phyloP scores from a whole-genome alignment of 805 yeast genomes.

The Candida odintsovae region DNA sequence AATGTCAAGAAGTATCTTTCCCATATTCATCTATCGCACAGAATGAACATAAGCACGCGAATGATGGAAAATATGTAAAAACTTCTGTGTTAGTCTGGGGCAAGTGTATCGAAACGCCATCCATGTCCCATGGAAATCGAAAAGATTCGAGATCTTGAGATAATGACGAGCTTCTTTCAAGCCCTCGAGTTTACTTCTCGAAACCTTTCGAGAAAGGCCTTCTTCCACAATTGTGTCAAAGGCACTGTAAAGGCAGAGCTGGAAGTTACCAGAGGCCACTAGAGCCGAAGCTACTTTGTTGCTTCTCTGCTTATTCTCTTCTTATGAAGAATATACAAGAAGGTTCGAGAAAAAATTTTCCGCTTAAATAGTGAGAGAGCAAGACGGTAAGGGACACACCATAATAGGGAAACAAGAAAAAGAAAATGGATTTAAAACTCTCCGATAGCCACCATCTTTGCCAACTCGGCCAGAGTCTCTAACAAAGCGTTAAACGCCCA shows the following conservation, averaged over 20 bases:
- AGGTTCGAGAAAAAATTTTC: not conserved
- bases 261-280: too few relatives aligned
- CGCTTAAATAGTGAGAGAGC: too few relatives aligned
- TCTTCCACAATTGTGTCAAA: not conserved
- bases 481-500: not conserved
- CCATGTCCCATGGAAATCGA: constrained; percentile 8
- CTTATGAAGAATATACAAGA: not conserved
- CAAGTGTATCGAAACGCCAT: constrained; percentile 46
- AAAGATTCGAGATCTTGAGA: too few relatives aligned
- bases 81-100: constrained; percentile 52
- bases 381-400: not conserved
- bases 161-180: constrained; percentile 15
- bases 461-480: not conserved
- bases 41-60: constrained; percentile 26
- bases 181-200: constrained; percentile 6
- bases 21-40: constrained; percentile 64
- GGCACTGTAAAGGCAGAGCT: too few relatives aligned
- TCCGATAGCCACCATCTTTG: not conserved
- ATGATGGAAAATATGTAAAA: constrained; percentile 79
- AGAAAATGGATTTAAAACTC: not conserved
- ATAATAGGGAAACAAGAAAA: not conserved
- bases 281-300: too few relatives aligned
- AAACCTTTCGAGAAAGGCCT: constrained; percentile 14
- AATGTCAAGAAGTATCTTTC: constrained; percentile 74
- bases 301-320: too few relatives aligned